Evolutionary conservation across 2,329 filamentous ascomycete genomes (phyloP).

Genomic region (Thielaviopsis euricoi): DNA sequence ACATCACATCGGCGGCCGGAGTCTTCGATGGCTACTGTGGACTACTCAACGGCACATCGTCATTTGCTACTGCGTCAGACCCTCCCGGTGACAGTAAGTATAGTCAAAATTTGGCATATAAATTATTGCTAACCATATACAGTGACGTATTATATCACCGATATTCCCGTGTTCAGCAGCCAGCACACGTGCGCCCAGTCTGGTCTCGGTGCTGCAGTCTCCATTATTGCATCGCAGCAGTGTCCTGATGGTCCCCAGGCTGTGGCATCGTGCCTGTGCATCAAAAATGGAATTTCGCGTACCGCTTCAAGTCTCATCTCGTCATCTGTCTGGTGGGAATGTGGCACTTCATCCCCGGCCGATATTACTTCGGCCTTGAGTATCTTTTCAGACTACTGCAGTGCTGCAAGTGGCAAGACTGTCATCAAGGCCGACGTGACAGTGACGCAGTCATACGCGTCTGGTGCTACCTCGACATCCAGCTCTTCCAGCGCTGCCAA

Average conservation of each 20-base stretch:
- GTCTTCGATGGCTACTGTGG: slow-evolving; percentile 36
- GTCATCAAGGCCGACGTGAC: slow-evolving; percentile 26
- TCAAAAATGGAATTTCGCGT: slow-evolving; percentile 31
- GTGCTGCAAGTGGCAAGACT: slow-evolving; percentile 27
- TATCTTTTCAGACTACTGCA: slow-evolving; percentile 33
- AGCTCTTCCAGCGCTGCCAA: slow-evolving; percentile 2
- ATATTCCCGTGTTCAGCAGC: slow-evolving; percentile 27
- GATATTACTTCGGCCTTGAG: slow-evolving; percentile 29
- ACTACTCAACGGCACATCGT: slow-evolving; percentile 31
- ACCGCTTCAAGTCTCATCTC: slow-evolving; percentile 27
- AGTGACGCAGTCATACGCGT: slow-evolving; percentile 16
- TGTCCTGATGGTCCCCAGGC: slow-evolving; percentile 24
- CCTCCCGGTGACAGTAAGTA: slow-evolving; percentile 35
- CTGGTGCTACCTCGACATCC: slow-evolving; percentile 8
- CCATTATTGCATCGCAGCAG: neutral
- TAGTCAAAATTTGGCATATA: neutral
- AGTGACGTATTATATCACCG: slow-evolving; percentile 40
- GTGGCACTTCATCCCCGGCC: slow-evolving; percentile 25
- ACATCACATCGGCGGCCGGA: slow-evolving; percentile 25
- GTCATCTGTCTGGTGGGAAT: slow-evolving; percentile 27
- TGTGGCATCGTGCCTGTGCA: slow-evolving; percentile 34
- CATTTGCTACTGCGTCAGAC: slow-evolving; percentile 27
- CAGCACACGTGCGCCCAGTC: slow-evolving; percentile 28
- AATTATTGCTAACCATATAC: neutral
- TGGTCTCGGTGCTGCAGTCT: slow-evolving; percentile 18